Conservation (phyloP, 768 basidiomycete species). For the Panellus pusillus region DNA sequence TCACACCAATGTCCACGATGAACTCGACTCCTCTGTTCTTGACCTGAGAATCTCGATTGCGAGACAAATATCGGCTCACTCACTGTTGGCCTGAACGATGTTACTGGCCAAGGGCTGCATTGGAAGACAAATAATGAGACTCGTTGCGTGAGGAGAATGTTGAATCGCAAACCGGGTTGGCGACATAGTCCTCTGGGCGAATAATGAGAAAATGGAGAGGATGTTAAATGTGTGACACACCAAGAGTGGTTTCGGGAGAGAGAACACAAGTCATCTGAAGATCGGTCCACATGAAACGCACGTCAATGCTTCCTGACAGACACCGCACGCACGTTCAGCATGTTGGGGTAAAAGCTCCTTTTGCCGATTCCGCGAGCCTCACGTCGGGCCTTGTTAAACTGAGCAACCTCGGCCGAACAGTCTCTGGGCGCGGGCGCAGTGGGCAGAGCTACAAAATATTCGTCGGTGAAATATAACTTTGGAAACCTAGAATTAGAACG, state of each 20-base stretch:
- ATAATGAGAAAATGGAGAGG: background rate
- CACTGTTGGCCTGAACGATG: slow-evolving; percentile 31
- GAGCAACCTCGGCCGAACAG: slow-evolving; percentile 24
- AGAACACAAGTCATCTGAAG: slow-evolving; percentile 25
- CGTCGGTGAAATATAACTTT: background rate
- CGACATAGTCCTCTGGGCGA: slow-evolving; percentile 16
- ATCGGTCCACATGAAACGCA: background rate
- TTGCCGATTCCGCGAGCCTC: slow-evolving; percentile 24
- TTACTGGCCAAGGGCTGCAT: slow-evolving; percentile 26
- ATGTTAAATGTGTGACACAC: slow-evolving; percentile 3
- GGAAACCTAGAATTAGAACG: background rate
- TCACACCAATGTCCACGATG: slow-evolving; percentile 38
- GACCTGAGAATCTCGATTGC: background rate
- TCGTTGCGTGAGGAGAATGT: too few relatives aligned
- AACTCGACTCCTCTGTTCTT: slow-evolving; percentile 33
- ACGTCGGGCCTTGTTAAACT: slow-evolving; percentile 4
- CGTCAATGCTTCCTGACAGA: background rate
- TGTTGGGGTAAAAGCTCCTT: slow-evolving; percentile 22
- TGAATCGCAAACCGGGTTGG: slow-evolving; percentile 15
- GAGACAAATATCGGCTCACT: background rate
- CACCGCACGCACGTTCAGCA: slow-evolving; percentile 22
- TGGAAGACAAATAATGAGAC: background rate
- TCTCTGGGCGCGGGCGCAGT: slow-evolving; percentile 10
- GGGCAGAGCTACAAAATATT: slow-evolving; percentile 14
- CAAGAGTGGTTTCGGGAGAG: slow-evolving; percentile 21